Conservation (phyloP, 495 filamentous ascomycete species). For the Cercophora samala region DNA sequence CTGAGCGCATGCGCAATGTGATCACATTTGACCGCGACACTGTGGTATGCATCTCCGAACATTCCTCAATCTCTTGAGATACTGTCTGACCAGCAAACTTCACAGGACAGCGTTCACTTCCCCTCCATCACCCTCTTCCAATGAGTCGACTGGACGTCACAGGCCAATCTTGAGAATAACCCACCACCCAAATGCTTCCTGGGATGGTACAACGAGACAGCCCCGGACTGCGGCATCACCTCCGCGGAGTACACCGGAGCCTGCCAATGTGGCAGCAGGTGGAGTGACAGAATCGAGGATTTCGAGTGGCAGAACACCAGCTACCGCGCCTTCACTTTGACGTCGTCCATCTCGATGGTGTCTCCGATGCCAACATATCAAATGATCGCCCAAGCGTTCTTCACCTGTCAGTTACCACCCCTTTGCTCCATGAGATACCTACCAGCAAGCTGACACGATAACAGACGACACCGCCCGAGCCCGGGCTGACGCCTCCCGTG, state of each 20-base stretch:
- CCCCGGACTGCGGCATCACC: conserved; percentile 8
- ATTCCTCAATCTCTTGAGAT: background rate
- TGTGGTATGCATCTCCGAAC: conserved; percentile 10
- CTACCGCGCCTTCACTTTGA: conserved; percentile 13
- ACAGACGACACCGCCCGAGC: conserved; percentile 17
- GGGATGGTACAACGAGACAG: conserved; percentile 17
- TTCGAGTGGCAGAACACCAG: conserved; percentile 17
- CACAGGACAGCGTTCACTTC: conserved; percentile 6
- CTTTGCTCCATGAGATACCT: background rate
- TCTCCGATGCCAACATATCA: conserved; percentile 7
- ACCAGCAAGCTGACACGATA: background rate
- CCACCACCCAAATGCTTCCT: conserved; percentile 18
- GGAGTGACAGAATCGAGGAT: conserved; percentile 7
- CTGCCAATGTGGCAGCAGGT: conserved; percentile 11
- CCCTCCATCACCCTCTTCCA: conserved; percentile 19
- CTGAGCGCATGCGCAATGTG: background rate
- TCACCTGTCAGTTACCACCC: background rate
- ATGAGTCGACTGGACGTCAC: conserved; percentile 14
- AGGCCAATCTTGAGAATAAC: conserved; percentile 6
- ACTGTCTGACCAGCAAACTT: background rate
- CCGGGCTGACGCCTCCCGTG: conserved; percentile 9
- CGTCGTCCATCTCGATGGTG: conserved; percentile 9
- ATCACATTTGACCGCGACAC: conserved; percentile 11
- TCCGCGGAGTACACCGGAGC: background rate
- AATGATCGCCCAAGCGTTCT: conserved; percentile 16